Conservation (phyloP, 2,329 filamentous ascomycete species). For the Sordariomycetes sp. region DNA sequence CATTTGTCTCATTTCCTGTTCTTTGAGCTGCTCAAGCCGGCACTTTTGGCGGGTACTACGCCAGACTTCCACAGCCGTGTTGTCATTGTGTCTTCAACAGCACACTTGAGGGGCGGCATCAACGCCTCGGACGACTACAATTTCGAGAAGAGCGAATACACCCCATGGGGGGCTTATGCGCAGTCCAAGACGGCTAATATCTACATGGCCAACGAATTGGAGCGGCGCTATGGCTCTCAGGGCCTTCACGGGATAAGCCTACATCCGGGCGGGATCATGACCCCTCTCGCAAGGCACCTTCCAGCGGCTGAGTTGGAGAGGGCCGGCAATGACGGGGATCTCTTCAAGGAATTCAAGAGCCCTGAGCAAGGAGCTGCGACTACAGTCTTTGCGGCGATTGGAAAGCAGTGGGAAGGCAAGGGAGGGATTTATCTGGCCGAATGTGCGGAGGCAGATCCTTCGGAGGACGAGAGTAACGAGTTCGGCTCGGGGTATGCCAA, state of each 20-base stretch:
- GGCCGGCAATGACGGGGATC: background rate
- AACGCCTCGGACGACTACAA: slow-evolving; percentile 10
- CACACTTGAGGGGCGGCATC: slow-evolving; percentile 5
- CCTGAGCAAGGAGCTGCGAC: slow-evolving; percentile 34
- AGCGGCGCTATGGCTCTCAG: slow-evolving; percentile 32
- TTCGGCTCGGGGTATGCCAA: too few species aligned
- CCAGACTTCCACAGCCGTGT: slow-evolving; percentile 18
- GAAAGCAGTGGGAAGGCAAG: slow-evolving; percentile 27
- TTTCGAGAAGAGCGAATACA: slow-evolving; percentile 12
- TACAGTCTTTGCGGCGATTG: slow-evolving; percentile 28
- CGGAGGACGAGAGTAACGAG: too few species aligned
- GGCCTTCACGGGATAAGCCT: slow-evolving; percentile 30
- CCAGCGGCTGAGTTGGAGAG: background rate
- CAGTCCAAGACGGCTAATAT: slow-evolving; percentile 42
- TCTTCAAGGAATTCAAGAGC: background rate
- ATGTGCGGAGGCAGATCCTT: slow-evolving; percentile 17
- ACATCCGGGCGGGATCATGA: slow-evolving; percentile 34
- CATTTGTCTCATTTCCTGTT: slow-evolving; percentile 37
- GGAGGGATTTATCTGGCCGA: slow-evolving; percentile 35
- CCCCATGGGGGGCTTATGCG: slow-evolving; percentile 29
- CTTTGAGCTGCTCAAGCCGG: slow-evolving; percentile 32
- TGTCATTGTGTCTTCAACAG: slow-evolving; percentile 20
- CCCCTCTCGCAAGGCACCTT: slow-evolving; percentile 8
- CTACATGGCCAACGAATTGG: slow-evolving; percentile 39
- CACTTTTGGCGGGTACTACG: slow-evolving; percentile 23